These are phyloP conservation scores for Brassica cretica DNA, from an alignment of 345 rosid species.

Conservation along the genomic window DNA sequence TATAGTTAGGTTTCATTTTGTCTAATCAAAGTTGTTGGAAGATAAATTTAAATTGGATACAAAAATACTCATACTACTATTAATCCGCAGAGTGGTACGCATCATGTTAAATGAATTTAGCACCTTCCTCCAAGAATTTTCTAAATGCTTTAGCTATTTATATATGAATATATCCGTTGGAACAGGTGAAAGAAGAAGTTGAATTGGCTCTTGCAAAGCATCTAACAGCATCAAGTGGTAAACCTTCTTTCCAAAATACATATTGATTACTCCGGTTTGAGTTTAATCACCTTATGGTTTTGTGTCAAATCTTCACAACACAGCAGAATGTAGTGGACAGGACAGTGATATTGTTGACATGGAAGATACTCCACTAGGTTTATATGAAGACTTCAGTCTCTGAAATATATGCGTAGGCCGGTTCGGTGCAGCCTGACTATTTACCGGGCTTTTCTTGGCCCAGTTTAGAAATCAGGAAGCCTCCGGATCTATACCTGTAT, in stretches of 20 bases:
- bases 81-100: constrained; percentile 93
- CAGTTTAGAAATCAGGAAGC: constrained; percentile 32
- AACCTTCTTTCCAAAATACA: constrained; percentile 13
- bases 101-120: background rate
- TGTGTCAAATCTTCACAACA: constrained; percentile 50
- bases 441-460: background rate
- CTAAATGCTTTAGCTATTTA: background rate
- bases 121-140: background rate
- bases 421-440: background rate
- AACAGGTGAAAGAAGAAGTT: constrained; percentile 96
- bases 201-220: constrained; percentile 80
- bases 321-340: constrained; percentile 26
- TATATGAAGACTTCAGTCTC: constrained; percentile 74
- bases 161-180: constrained; percentile 11
- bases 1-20: background rate
- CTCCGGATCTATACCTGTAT: background rate
- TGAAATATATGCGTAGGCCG: constrained; percentile 54
- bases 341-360: constrained; percentile 32
- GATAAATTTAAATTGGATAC: background rate
- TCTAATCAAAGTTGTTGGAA: constrained; percentile 14
- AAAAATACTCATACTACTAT: background rate
- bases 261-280: constrained; percentile 55
- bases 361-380: constrained; percentile 40
- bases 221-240: constrained; percentile 66
- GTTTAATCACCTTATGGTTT: constrained; percentile 43